These are phyloP conservation scores for Beta corolliflora DNA, from an alignment of 179 eudicot species.

Conservation along the genomic window DNA sequence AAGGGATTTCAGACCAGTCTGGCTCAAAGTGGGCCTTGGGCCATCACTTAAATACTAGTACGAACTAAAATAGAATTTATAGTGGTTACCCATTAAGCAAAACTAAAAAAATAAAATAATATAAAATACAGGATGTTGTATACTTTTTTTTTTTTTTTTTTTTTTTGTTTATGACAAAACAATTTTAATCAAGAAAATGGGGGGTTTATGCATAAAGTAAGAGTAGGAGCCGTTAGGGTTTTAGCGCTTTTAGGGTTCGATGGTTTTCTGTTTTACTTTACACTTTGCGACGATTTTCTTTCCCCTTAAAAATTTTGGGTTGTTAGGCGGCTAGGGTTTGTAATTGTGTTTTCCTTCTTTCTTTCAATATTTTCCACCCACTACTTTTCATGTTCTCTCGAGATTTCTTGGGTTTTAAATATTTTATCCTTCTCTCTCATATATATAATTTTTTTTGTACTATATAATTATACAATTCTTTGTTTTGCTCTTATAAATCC, in stretches of 20 bases:
- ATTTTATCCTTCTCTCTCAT: neutral
- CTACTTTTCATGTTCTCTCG: conserved; percentile 34
- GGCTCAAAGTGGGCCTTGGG: too few species aligned
- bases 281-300: neutral
- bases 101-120: too few species aligned
- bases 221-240: conserved; percentile 32
- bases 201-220: too few species aligned
- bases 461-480: conserved; percentile 9
- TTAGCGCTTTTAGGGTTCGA: conserved; percentile 29
- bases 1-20: too few species aligned
- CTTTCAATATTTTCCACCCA: conserved; percentile 11
- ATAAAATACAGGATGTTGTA: too few species aligned
- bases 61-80: too few species aligned
- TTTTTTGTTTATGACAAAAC: too few species aligned
- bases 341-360: conserved; percentile 9
- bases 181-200: too few species aligned
- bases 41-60: too few species aligned
- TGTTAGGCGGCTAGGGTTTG: conserved; percentile 44
- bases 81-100: too few species aligned
- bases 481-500: neutral
- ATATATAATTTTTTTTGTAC: neutral
- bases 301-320: conserved; percentile 18
- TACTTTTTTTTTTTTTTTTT: too few species aligned
- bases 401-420: neutral
- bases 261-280: conserved; percentile 4